phyloP scores from a whole-genome alignment of 257 asterid genomes.

The Leonotis leonurus region DNA sequence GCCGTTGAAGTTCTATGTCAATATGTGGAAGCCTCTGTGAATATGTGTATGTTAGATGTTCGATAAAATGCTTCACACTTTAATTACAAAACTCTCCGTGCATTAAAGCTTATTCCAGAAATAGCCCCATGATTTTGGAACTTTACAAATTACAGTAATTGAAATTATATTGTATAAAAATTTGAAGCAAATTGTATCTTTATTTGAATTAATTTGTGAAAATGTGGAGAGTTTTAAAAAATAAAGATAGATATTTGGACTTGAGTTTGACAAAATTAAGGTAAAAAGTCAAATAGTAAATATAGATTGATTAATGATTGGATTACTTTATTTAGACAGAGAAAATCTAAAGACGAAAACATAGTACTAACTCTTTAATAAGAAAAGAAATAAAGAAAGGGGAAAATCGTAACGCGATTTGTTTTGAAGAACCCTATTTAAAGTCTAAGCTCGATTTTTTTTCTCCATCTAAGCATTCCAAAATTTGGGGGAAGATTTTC shows the following conservation, averaged over 20 bases:
- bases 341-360: too few relatives aligned
- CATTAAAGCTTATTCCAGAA: neutral
- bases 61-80: constrained; percentile 12
- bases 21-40: constrained; percentile 44
- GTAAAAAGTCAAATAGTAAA: too few relatives aligned
- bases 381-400: too few relatives aligned
- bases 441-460: neutral
- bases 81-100: neutral
- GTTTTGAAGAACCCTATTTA: neutral
- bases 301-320: too few relatives aligned
- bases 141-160: neutral
- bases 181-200: too few relatives aligned
- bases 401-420: neutral
- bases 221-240: too few relatives aligned
- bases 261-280: too few relatives aligned
- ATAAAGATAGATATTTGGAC: too few relatives aligned
- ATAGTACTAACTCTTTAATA: too few relatives aligned
- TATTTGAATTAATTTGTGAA: too few relatives aligned
- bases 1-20: constrained; percentile 58
- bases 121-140: neutral
- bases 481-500: neutral
- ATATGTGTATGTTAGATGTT: constrained; percentile 16
- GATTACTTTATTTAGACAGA: too few relatives aligned
- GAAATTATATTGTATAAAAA: too few relatives aligned
- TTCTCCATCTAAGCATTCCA: neutral